A percentile compares a stretch with the other conserved stretches of the same genome.
Conservation (phyloP, 306 rosid genomes). For the Castanea sativa region DNA sequence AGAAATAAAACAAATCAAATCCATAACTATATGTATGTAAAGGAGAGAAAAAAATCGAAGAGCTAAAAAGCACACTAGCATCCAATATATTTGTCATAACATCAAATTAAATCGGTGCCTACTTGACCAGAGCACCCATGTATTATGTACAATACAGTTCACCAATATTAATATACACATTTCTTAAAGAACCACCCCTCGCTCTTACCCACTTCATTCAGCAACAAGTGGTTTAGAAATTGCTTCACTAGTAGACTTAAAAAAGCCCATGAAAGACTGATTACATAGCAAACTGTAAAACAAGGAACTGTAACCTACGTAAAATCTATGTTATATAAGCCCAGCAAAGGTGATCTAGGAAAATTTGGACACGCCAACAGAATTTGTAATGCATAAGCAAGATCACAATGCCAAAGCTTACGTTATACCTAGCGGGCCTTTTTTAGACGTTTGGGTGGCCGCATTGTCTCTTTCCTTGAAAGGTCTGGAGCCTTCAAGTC, state of each 20-base stretch:
- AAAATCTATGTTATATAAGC: not conserved
- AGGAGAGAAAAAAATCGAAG: not conserved
- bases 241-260: not conserved
- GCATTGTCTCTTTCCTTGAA: conserved; percentile 60
- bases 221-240: not conserved
- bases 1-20: not conserved
- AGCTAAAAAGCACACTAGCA: not conserved
- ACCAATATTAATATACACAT: not conserved
- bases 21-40: not conserved
- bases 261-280: not conserved
- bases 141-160: not conserved
- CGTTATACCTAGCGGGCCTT: conserved; percentile 47
- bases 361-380: not conserved
- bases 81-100: not conserved
- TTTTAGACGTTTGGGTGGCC: conserved; percentile 65
- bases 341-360: not conserved
- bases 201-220: not conserved
- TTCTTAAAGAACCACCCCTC: not conserved
- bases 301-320: not conserved
- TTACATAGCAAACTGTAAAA: not conserved
- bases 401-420: not conserved
- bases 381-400: not conserved
- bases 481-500: conserved; percentile 67
- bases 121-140: not conserved
- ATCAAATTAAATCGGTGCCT: not conserved